Evolutionary conservation across 768 basidiomycete genomes (phyloP).

Genomic region (Tubosaeta brunneosetosa): DNA sequence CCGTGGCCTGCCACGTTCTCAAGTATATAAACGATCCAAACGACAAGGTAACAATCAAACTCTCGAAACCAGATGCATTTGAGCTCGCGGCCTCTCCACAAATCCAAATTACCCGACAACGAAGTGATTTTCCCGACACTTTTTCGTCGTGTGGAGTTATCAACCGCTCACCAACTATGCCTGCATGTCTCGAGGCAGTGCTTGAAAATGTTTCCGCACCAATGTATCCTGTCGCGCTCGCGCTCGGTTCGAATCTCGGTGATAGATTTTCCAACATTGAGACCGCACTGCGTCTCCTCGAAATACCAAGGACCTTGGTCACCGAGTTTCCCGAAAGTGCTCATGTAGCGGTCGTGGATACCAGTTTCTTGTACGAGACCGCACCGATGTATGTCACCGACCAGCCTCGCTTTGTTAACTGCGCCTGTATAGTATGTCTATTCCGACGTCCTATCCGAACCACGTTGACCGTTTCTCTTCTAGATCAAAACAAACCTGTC

Average conservation of each 20-base stretch:
- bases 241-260: conserved; percentile 87
- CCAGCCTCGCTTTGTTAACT: conserved; percentile 86
- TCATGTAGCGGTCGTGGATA: conserved; percentile 51
- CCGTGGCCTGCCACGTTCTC: conserved; percentile 48
- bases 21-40: conserved; percentile 16
- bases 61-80: conserved; percentile 69
- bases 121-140: conserved; percentile 31
- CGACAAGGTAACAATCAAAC: conserved; percentile 45
- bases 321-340: conserved; percentile 18
- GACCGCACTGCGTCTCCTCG: conserved; percentile 66
- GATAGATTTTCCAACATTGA: conserved; percentile 83
- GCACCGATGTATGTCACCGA: conserved; percentile 94
- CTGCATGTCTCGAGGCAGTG: background rate
- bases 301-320: conserved; percentile 39
- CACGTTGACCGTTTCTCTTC: background rate
- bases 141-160: background rate
- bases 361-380: conserved; percentile 90
- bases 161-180: background rate
- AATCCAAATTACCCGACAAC: conserved; percentile 52
- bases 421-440: conserved; percentile 76
- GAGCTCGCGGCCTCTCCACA: conserved; percentile 62
- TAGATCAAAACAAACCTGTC: conserved; percentile 70
- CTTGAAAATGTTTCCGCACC: background rate
- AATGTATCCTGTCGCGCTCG: conserved; percentile 53
- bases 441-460: background rate